These are phyloP conservation scores for Datisca glomerata DNA, from an alignment of 306 rosid genomes.

Conservation along the genomic window DNA sequence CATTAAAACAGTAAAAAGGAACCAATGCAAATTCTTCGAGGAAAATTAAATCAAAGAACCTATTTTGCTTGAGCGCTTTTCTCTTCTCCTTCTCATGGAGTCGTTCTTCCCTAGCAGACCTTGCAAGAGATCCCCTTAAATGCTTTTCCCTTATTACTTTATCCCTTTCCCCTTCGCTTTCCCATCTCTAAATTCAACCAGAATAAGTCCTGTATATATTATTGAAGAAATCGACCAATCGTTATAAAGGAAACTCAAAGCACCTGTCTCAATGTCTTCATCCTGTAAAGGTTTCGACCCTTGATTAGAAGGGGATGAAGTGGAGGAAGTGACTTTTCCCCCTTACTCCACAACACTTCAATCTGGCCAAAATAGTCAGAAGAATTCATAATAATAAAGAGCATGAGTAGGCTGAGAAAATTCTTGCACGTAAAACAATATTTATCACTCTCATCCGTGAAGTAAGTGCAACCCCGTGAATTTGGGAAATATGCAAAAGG, in stretches of 20 bases:
- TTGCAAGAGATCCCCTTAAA: slow-evolving; percentile 60
- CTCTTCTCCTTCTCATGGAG: slow-evolving; percentile 42
- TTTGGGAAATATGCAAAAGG: no score
- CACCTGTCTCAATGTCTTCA: slow-evolving; percentile 92
- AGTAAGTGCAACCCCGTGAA: no score
- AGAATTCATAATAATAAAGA: no score
- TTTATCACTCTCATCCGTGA: no score
- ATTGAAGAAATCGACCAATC: no score
- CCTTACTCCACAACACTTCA: slow-evolving; percentile 95
- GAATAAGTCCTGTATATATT: slow-evolving; percentile 4
- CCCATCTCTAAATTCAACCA: slow-evolving; percentile 51
- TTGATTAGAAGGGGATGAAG: slow-evolving; percentile 72
- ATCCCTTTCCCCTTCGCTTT: slow-evolving; percentile 53
- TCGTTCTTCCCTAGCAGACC: slow-evolving; percentile 58
- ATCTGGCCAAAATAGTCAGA: slow-evolving; percentile 34
- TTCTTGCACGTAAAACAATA: no score
- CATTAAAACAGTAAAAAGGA: neutral
- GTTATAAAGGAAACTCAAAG: slow-evolving; percentile 10
- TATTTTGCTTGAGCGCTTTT: slow-evolving; percentile 24
- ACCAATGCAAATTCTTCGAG: neutral
- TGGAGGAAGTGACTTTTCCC: slow-evolving; percentile 74
- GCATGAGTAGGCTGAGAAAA: no score
- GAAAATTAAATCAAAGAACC: slow-evolving; percentile 21
- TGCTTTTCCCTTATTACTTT: slow-evolving; percentile 67
- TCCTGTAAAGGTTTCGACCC: slow-evolving; percentile 82